phyloP scores from a whole-genome alignment of 148 eudicot genomes.

The Heliosperma pusillum region DNA sequence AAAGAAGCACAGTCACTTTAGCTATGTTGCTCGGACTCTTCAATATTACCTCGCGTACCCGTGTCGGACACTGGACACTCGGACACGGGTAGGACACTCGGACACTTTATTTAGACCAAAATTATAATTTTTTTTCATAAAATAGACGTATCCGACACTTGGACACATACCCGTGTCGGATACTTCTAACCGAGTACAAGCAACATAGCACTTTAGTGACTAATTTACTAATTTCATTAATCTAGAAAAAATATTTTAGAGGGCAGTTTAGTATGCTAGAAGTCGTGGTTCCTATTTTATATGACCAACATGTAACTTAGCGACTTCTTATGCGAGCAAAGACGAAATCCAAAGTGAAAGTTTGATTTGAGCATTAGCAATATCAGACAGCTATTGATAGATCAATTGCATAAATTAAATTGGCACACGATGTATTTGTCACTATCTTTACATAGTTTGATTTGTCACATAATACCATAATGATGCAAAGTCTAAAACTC shows the following conservation, averaged over 20 bases:
- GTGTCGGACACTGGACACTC: too few relatives aligned
- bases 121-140: too few relatives aligned
- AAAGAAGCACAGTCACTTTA: too few relatives aligned
- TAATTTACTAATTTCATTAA: background rate
- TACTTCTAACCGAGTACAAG: too few relatives aligned
- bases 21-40: too few relatives aligned
- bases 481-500: background rate
- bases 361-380: constrained; percentile 3
- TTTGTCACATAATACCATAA: background rate
- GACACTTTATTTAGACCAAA: too few relatives aligned
- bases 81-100: too few relatives aligned
- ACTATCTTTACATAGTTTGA: background rate
- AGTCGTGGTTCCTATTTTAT: background rate
- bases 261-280: background rate
- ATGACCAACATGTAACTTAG: background rate
- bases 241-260: background rate
- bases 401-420: background rate
- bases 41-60: too few relatives aligned
- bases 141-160: too few relatives aligned
- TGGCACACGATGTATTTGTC: background rate
- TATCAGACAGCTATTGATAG: background rate
- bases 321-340: background rate
- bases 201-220: too few relatives aligned
- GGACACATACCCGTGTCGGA: too few relatives aligned
- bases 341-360: background rate